Conservation (phyloP, 2,329 filamentous ascomycete species). For the Pseudogymnoascus sp. region DNA sequence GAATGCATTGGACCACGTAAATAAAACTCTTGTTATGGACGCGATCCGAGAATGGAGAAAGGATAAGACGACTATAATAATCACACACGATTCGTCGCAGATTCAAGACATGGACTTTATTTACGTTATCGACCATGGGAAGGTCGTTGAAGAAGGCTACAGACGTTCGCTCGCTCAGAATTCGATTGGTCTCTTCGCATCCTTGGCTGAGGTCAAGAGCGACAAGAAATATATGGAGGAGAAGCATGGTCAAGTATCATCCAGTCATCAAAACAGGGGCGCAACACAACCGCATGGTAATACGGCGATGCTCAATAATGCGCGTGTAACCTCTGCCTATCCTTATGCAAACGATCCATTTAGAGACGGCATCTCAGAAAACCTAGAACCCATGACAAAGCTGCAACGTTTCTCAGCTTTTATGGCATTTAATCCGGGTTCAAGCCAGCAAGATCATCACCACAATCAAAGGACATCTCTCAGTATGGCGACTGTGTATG, state of each 20-base stretch:
- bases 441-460: neutral
- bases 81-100: slow-evolving; percentile 80
- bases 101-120: slow-evolving; percentile 67
- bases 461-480: neutral
- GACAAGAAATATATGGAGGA: neutral
- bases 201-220: slow-evolving; percentile 11
- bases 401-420: slow-evolving; percentile 1
- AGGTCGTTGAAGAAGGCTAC: slow-evolving; percentile 60
- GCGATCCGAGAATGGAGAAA: slow-evolving; percentile 68
- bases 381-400: neutral
- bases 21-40: slow-evolving; percentile 59
- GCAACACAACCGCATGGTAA: neutral
- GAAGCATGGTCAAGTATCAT: neutral
- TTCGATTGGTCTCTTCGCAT: slow-evolving; percentile 38
- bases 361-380: neutral
- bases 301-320: neutral
- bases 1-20: slow-evolving; percentile 73
- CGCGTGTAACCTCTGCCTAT: neutral
- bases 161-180: slow-evolving; percentile 44
- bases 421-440: neutral
- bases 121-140: slow-evolving; percentile 66
- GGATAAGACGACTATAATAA: slow-evolving; percentile 81
- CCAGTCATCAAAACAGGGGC: neutral
- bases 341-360: neutral
- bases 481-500: neutral